phyloP scores from a whole-genome alignment of 257 asterid species.

The Plectranthus barbatus region DNA sequence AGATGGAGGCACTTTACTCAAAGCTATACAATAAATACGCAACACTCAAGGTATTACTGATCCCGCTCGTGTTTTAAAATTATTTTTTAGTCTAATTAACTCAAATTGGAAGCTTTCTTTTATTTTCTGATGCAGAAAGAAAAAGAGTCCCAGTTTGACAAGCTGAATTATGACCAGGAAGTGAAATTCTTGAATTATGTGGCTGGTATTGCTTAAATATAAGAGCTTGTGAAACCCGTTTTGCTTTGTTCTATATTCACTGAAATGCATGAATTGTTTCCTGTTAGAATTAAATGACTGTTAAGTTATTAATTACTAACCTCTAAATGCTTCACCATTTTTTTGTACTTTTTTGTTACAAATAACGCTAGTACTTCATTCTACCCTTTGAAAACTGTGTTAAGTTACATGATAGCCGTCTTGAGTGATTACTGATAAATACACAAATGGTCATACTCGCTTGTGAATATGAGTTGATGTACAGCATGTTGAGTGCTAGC shows the following conservation, averaged over 20 bases:
- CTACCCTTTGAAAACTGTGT: not conserved
- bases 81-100: not conserved
- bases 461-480: not conserved
- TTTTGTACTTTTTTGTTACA: not conserved
- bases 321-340: not conserved
- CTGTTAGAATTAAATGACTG: too few species aligned
- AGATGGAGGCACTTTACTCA: conserved; percentile 64
- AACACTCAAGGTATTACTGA: conserved; percentile 49
- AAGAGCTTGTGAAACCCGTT: not conserved
- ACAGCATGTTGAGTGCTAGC: not conserved
- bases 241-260: not conserved
- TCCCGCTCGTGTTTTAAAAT: not conserved
- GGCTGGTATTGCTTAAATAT: conserved; percentile 34
- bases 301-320: too few species aligned
- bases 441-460: not conserved
- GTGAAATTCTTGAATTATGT: conserved; percentile 49
- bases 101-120: not conserved
- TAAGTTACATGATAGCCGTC: not conserved
- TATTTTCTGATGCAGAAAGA: conserved; percentile 35
- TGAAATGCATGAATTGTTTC: not conserved
- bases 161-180: conserved; percentile 64
- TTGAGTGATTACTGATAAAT: not conserved
- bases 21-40: conserved; percentile 59
- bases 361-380: not conserved
- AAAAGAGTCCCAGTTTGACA: conserved; percentile 51